These are phyloP conservation scores for Mycena indigotica DNA, from an alignment of 768 basidiomycete genomes.

Conservation along the genomic window DNA sequence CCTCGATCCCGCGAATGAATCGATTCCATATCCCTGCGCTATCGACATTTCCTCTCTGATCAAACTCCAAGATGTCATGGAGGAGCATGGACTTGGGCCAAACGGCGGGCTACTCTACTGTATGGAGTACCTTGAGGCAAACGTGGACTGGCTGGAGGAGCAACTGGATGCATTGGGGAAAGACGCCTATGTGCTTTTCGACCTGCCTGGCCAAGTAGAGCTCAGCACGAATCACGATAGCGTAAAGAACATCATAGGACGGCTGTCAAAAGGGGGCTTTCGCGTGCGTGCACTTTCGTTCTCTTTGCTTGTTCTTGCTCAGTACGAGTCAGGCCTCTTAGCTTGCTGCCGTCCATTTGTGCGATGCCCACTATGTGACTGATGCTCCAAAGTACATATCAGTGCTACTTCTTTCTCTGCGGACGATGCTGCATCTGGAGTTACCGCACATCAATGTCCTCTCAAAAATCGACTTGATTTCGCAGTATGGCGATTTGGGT, in stretches of 20 bases:
- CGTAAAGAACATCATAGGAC: slow-evolving; percentile 75
- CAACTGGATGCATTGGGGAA: slow-evolving; percentile 63
- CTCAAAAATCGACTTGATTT: slow-evolving; percentile 91
- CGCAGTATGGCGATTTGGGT: slow-evolving; percentile 91
- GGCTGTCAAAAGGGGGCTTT: slow-evolving; percentile 73
- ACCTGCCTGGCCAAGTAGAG: slow-evolving; percentile 97
- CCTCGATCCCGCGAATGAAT: slow-evolving; percentile 92
- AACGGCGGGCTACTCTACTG: slow-evolving; percentile 97
- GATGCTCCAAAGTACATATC: slow-evolving; percentile 95
- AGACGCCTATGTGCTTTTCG: slow-evolving; percentile 89
- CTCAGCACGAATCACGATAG: slow-evolving; percentile 94
- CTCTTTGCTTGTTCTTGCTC: slow-evolving; percentile 3
- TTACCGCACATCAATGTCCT: slow-evolving; percentile 98
- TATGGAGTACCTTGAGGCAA: slow-evolving; percentile 95
- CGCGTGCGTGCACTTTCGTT: slow-evolving; percentile 60
- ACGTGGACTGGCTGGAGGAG: slow-evolving; percentile 85
- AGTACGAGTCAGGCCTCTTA: slow-evolving; percentile 34
- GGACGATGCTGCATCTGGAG: slow-evolving; percentile 98
- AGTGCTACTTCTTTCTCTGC: slow-evolving; percentile 84
- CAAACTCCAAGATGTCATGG: slow-evolving; percentile 86
- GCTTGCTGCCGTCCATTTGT: slow-evolving; percentile 93
- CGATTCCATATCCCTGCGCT: slow-evolving; percentile 88
- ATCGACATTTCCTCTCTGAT: slow-evolving; percentile 85
- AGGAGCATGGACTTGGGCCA: slow-evolving; percentile 81
- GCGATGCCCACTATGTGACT: slow-evolving; percentile 96